phyloP scores from a whole-genome alignment of 2,329 filamentous ascomycete genomes.

The Bipolaris gigantea region DNA sequence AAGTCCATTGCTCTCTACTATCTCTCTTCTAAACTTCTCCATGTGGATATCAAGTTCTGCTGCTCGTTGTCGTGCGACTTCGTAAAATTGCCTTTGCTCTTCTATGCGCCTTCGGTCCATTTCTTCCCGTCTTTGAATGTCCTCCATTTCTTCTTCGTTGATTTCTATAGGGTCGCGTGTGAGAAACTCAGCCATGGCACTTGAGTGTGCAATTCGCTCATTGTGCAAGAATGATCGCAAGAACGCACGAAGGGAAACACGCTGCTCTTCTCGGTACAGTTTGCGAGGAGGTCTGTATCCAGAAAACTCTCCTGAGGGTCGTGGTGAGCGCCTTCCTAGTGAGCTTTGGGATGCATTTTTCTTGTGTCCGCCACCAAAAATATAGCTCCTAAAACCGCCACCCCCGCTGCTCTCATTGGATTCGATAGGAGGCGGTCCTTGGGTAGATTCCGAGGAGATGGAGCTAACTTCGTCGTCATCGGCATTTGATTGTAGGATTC shows the following conservation, averaged over 20 bases:
- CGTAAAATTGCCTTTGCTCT: slow-evolving; percentile 92
- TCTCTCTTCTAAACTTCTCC: slow-evolving; percentile 74
- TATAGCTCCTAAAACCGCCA: slow-evolving; percentile 50
- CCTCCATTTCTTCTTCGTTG: slow-evolving; percentile 79
- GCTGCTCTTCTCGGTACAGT: slow-evolving; percentile 84
- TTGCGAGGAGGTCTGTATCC: slow-evolving; percentile 52
- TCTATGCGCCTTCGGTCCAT: slow-evolving; percentile 87
- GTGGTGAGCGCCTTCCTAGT: slow-evolving; percentile 36
- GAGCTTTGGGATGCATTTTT: slow-evolving; percentile 48
- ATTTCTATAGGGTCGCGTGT: slow-evolving; percentile 70
- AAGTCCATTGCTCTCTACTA: slow-evolving; percentile 78
- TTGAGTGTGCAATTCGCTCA: slow-evolving; percentile 78
- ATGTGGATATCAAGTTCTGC: slow-evolving; percentile 96
- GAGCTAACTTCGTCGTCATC: slow-evolving; percentile 75
- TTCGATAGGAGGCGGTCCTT: slow-evolving; percentile 50
- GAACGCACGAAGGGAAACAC: slow-evolving; percentile 88
- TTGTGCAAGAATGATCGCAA: slow-evolving; percentile 85
- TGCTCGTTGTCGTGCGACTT: slow-evolving; percentile 87
- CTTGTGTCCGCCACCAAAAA: slow-evolving; percentile 46
- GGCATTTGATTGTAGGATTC: slow-evolving; percentile 59
- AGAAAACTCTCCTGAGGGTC: slow-evolving; percentile 38
- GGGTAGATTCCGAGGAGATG: slow-evolving; percentile 76
- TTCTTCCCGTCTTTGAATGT: slow-evolving; percentile 76
- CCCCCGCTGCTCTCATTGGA: slow-evolving; percentile 41
- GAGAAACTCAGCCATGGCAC: slow-evolving; percentile 82